Percentiles rank a stretch among this genome's conserved stretches.
Evolutionary conservation across 2,329 filamentous ascomycete species (phyloP).

Genomic region (Cladosporium sphaerospermum): DNA sequence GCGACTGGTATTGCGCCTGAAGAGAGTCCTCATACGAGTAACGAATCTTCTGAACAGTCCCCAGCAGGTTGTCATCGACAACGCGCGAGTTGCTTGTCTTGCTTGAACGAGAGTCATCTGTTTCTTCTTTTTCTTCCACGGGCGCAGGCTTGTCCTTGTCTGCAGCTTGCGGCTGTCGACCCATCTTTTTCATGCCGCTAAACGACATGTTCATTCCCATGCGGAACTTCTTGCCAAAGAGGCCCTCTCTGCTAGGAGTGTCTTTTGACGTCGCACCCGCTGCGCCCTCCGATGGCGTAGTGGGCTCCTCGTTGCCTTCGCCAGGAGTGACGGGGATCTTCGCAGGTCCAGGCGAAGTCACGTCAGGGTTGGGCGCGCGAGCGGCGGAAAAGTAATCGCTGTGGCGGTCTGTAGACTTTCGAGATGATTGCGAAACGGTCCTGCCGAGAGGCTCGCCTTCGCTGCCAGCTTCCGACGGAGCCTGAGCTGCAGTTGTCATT

Average conservation of each 20-base stretch:
- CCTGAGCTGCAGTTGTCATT: constrained; percentile 18
- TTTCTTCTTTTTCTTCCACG: constrained; percentile 61
- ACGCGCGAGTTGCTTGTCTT: constrained; percentile 59
- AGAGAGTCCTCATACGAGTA: constrained; percentile 66
- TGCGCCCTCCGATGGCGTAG: constrained; percentile 46
- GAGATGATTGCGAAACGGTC: constrained; percentile 43
- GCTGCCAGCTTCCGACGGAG: neutral
- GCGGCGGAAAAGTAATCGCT: constrained; percentile 73
- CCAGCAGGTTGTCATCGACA: constrained; percentile 68
- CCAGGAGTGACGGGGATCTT: constrained; percentile 28
- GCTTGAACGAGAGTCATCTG: constrained; percentile 53
- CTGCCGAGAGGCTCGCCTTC: constrained; percentile 48
- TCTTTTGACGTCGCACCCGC: constrained; percentile 44
- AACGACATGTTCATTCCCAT: constrained; percentile 62
- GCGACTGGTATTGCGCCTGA: constrained; percentile 37
- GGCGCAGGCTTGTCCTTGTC: constrained; percentile 66
- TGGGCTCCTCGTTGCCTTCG: constrained; percentile 30
- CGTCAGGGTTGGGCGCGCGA: constrained; percentile 42
- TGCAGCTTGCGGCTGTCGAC: constrained; percentile 53
- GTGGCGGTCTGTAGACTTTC: constrained; percentile 54
- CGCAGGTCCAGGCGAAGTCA: constrained; percentile 21
- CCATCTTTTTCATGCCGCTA: constrained; percentile 71
- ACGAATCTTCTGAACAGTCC: constrained; percentile 65
- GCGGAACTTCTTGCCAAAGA: constrained; percentile 80
- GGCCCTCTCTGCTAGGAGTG: constrained; percentile 38